Base-by-base conservation (phyloP, 331 rosid species). In the Stylosanthes scabra region DNA sequence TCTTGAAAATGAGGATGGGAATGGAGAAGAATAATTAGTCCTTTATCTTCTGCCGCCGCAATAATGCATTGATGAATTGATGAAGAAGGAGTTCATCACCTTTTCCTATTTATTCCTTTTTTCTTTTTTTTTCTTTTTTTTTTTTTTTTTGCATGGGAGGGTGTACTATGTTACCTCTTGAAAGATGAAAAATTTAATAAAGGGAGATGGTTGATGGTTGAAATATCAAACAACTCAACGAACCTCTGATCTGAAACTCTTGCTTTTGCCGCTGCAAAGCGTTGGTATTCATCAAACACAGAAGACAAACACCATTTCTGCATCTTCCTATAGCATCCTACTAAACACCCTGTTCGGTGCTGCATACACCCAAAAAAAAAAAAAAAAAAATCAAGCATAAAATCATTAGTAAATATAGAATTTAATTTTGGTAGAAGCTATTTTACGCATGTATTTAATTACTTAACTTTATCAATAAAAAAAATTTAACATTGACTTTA, bases 241-340 rank as follows among this genome's bases (percentile, higher is more conserved):
- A 92, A 95, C 83, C 97, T 90, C 79, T 95, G 99, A 80, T 95
- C 99, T 3, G 98, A 83, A 71, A 95, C 85, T 87, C 99, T 86
- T 52, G 99, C 96, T 81, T 95, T 95, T 1, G 99, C 93, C 25
- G 99, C 99, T 28, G 99, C 99, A 81, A 92, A 95, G 0, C 97
- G 87, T 79, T 92, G 97, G 83, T 95, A 95, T 82, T 95, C 99
- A 11, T 90, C 91, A 63, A 95, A 95, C 4, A 95, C 88, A 6
- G 99, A 95, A 37, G 99, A 76, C 66, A 90, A 87, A 77, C 99
- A 92, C 99, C 97, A 95, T 59, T 81, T 87, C 74, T 95, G 97
- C 80, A 95, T 45, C 66, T 92, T 95, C 77, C 99, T 86, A 70
- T 88, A 74, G 89, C 99, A 95, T 71, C 99, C 99, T 25, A 95